Evolutionary conservation across 1,139 yeast species (phyloP), one percentile per base, ranked within the genome.

Genomic region (Taphrina flavorubra): DNA sequence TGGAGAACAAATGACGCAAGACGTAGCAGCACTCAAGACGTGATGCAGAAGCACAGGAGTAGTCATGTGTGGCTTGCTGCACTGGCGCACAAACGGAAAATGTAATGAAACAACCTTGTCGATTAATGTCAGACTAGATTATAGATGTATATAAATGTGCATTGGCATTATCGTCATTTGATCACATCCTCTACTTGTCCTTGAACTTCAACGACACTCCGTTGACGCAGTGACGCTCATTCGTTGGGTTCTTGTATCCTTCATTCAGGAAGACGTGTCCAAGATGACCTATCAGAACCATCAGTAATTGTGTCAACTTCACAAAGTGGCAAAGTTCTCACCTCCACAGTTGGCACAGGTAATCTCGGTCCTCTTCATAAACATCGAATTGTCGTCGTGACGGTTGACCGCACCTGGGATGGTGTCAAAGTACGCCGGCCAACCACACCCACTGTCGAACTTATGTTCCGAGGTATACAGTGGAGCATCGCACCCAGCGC

Each of bases 381-480:
- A 98, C 68, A 79, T 79, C 10, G 87, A 78, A 0, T 69, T 74
- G 77, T 94, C 99, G 37, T 81, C 83, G 72, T 83, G 79, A 14
- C 88, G 81, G 40, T 79, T 83, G 59, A 94, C 82, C 1, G 97
- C 83, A 0, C 92, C 92, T 0, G 97, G 96, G 65, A 92, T 80
- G 4, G 96, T 97, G 70, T 90, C 88, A 77, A 87, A 92, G 78
- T 94, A 94, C 0, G 97, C 92, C 0, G 99, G 99, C 99, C 99
- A 94, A 1, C 99, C 99, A 78, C 99, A 94, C 68, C 91, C 92
- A 25, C 96, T 85, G 70, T 88, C 86, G 75, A 95, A 94, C 79
- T 94, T 94, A 14, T 97, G 84, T 58, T 83, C 81, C 46, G 97
- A 87, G 72, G 84, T 83, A 78, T 94, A 94, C 51, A 94, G 80